These are phyloP conservation scores for Blastobotrys parvus DNA, from an alignment of 805 yeast species.

Conservation along the genomic window DNA sequence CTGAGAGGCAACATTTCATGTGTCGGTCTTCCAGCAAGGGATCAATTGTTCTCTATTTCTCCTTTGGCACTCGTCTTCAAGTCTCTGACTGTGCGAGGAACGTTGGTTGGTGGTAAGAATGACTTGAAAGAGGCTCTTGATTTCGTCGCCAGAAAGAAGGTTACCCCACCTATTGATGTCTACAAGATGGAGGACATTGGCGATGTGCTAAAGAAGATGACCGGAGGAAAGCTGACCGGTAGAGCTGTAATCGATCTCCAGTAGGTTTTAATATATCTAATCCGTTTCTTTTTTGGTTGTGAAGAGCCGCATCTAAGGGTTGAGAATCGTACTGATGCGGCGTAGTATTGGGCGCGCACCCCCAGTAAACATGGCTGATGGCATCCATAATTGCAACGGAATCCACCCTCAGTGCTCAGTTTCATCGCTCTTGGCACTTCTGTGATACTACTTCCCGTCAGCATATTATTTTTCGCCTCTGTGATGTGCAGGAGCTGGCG, in stretches of 20 bases:
- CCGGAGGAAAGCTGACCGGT: slow-evolving; percentile 76
- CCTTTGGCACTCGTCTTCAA: slow-evolving; percentile 69
- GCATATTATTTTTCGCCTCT: too few species aligned
- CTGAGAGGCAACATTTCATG: slow-evolving; percentile 61
- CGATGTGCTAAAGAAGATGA: slow-evolving; percentile 66
- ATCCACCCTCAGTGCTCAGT: too few species aligned
- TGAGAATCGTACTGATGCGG: too few species aligned
- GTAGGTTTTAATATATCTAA: too few species aligned
- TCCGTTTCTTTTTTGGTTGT: too few species aligned
- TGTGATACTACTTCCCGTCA: too few species aligned
- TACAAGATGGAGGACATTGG: slow-evolving; percentile 68
- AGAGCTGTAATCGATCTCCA: slow-evolving; percentile 69
- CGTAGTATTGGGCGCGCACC: too few species aligned
- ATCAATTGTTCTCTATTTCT: slow-evolving; percentile 62
- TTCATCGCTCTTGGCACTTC: too few species aligned
- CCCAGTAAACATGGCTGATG: too few species aligned
- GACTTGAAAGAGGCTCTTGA: slow-evolving; percentile 77
- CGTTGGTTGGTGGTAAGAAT: slow-evolving; percentile 83
- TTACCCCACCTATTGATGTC: slow-evolving; percentile 64
- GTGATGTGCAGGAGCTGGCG: too few species aligned
- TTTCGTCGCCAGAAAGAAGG: slow-evolving; percentile 64
- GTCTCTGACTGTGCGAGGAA: slow-evolving; percentile 65
- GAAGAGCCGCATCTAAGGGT: too few species aligned
- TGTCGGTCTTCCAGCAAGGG: slow-evolving; percentile 64
- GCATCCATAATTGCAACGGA: too few species aligned